These are phyloP conservation scores for Chlamydomonas eustigma DNA, from an alignment of 139 green algal genomes.

Conservation along the genomic window DNA sequence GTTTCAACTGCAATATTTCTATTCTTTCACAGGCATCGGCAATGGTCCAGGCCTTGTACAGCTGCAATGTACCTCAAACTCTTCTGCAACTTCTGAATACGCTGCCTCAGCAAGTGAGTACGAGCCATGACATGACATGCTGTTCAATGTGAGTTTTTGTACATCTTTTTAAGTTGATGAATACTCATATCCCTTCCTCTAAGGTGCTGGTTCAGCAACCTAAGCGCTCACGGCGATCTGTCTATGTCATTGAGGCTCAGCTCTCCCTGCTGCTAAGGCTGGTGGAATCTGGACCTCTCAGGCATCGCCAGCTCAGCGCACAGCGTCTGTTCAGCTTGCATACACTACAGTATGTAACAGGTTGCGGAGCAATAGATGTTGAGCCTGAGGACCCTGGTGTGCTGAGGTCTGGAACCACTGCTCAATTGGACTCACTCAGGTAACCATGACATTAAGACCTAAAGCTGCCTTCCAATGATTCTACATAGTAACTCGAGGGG, in stretches of 20 bases:
- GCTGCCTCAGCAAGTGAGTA: slow-evolving; percentile 14
- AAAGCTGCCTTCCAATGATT: too few relatives aligned
- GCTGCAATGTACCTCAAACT: slow-evolving; percentile 37
- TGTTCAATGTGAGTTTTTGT: too few relatives aligned
- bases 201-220: slow-evolving; percentile 18
- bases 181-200: background rate
- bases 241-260: slow-evolving; percentile 56
- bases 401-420: background rate
- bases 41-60: slow-evolving; percentile 38
- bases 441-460: too few relatives aligned
- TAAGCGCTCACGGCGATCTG: slow-evolving; percentile 13
- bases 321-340: slow-evolving; percentile 53
- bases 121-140: too few relatives aligned
- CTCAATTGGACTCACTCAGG: background rate
- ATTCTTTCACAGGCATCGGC: slow-evolving; percentile 10
- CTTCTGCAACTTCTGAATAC: slow-evolving; percentile 46
- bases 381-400: slow-evolving; percentile 45
- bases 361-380: slow-evolving; percentile 45
- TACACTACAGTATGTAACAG: slow-evolving; percentile 34
- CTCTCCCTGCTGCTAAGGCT: slow-evolving; percentile 62
- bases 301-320: slow-evolving; percentile 30
- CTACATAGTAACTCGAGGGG: too few relatives aligned
- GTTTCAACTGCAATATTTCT: too few relatives aligned
- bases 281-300: slow-evolving; percentile 29
- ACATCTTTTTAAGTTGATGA: too few relatives aligned